A percentile compares a stretch with the other conserved stretches of the same genome.
Conservation (phyloP, 805 yeast species). For the Kazachstania bromeliacearum region DNA sequence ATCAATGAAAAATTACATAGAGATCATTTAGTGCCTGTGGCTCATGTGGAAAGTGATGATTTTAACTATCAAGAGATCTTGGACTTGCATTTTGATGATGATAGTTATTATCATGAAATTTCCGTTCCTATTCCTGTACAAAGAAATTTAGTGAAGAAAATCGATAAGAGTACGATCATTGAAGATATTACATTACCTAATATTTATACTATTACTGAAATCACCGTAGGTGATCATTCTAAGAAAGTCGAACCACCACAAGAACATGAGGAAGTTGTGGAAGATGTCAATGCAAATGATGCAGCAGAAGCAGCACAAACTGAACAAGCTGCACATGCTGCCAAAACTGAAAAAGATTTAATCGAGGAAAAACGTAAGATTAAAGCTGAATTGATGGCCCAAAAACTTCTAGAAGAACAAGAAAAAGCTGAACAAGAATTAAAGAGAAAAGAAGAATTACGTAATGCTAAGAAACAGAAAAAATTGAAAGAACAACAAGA, state of each 20-base stretch:
- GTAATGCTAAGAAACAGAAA: slow-evolving; percentile 8
- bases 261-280: no score
- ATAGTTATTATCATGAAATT: slow-evolving; percentile 21
- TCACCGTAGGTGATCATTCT: slow-evolving; percentile 4
- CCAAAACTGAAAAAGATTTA: not conserved
- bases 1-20: not conserved
- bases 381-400: slow-evolving; percentile 20
- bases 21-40: slow-evolving; percentile 2
- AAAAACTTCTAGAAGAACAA: slow-evolving; percentile 13
- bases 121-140: slow-evolving; percentile 22
- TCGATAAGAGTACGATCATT: slow-evolving; percentile 5
- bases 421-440: slow-evolving; percentile 6
- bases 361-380: slow-evolving; percentile 7
- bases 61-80: slow-evolving; percentile 22
- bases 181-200: not conserved
- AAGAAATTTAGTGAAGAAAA: slow-evolving; percentile 8
- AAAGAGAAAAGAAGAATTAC: slow-evolving; percentile 6
- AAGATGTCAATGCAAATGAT: not conserved
- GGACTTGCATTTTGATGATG: slow-evolving; percentile 16
- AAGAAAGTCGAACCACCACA: not conserved
- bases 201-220: slow-evolving; percentile 3
- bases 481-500: slow-evolving; percentile 11
- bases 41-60: slow-evolving; percentile 14
- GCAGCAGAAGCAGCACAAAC: not conserved
- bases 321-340: not conserved